Percentiles rank a stretch among this genome's conserved stretches.
phyloP scores from a whole-genome alignment of 345 rosid genomes.

The Camelina laxa region DNA sequence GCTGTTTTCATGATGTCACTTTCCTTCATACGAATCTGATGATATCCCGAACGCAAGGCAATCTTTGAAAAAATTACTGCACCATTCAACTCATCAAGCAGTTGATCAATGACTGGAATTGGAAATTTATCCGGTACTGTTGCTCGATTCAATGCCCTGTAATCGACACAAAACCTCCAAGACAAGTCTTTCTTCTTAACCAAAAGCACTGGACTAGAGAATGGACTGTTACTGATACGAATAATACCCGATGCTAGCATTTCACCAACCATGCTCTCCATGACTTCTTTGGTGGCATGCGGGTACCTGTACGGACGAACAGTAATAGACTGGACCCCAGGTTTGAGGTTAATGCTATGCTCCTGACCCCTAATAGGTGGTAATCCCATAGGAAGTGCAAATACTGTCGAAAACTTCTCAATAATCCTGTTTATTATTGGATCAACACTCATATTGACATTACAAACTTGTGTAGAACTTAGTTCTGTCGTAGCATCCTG shows the following conservation, averaged over 20 bases:
- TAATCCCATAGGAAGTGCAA: neutral
- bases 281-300: neutral
- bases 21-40: neutral
- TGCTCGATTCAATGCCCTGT: neutral
- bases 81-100: neutral
- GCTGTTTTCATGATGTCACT: neutral
- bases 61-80: neutral
- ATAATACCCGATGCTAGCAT: neutral
- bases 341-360: neutral
- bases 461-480: too few species aligned
- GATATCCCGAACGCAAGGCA: neutral
- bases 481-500: too few species aligned
- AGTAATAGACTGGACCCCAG: fast-evolving
- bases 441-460: too few species aligned
- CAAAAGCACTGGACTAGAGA: neutral
- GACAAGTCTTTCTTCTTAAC: neutral
- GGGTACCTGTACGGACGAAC: neutral
- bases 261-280: neutral
- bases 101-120: fast-evolving
- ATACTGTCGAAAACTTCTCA: neutral
- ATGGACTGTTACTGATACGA: neutral
- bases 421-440: too few species aligned
- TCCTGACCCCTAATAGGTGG: neutral
- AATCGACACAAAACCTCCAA: neutral
- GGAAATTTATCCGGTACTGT: neutral